These are phyloP conservation scores for Fomes fomentarius DNA, from an alignment of 1,284 basidiomycete species.

Conservation along the genomic window DNA sequence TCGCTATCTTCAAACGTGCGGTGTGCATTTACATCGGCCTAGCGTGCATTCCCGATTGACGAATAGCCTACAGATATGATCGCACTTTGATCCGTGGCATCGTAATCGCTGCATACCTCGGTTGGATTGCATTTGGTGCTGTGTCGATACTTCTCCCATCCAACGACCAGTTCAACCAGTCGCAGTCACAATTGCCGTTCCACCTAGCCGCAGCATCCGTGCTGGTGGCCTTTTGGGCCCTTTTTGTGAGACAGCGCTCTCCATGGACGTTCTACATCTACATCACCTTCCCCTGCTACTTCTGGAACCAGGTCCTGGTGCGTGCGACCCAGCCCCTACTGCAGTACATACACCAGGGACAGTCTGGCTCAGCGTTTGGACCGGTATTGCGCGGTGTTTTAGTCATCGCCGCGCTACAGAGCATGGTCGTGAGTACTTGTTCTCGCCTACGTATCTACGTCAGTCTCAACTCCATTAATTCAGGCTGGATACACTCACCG, in stretches of 20 bases:
- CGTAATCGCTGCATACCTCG: slow-evolving; percentile 75
- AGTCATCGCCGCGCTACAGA: slow-evolving; percentile 53
- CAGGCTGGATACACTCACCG: slow-evolving; percentile 74
- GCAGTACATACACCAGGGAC: slow-evolving; percentile 4
- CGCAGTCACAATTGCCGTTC: slow-evolving; percentile 8
- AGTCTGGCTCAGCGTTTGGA: slow-evolving; percentile 8
- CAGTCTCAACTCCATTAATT: neutral
- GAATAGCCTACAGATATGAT: slow-evolving; percentile 60
- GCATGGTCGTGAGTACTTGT: slow-evolving; percentile 68
- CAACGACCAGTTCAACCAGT: neutral
- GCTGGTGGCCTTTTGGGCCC: slow-evolving; percentile 45
- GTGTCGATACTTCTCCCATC: slow-evolving; percentile 48
- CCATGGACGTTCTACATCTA: slow-evolving; percentile 83
- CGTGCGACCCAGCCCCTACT: slow-evolving; percentile 31
- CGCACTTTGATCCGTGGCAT: slow-evolving; percentile 72
- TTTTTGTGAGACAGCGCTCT: slow-evolving; percentile 67
- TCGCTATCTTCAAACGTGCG: slow-evolving; percentile 80
- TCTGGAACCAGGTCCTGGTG: slow-evolving; percentile 58
- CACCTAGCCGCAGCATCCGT: slow-evolving; percentile 33
- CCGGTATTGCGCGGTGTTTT: slow-evolving; percentile 34
- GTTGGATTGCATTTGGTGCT: slow-evolving; percentile 75
- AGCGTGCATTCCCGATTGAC: neutral
- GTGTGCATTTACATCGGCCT: neutral
- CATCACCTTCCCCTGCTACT: slow-evolving; percentile 74
- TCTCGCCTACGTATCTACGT: neutral